A percentile compares a stretch with the other conserved stretches of the same genome.
Conservation (phyloP, 441 rosid species). For the Hura crepitans region DNA sequence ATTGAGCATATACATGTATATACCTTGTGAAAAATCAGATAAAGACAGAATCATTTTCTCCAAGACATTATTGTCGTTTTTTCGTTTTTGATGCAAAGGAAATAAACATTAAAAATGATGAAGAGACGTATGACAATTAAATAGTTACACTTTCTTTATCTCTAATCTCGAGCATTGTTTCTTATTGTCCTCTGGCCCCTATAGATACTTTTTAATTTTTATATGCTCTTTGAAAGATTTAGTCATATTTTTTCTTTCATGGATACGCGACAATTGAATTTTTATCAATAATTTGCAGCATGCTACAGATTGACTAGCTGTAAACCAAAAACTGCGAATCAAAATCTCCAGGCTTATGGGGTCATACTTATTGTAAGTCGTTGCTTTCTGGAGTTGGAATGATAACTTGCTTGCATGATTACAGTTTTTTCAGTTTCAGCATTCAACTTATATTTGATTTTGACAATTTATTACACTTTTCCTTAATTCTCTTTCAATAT, state of each 20-base stretch:
- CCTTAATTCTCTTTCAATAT: not conserved
- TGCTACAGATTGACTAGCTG: slow-evolving; percentile 79
- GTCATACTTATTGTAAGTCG: slow-evolving; percentile 79
- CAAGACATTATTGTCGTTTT: not conserved
- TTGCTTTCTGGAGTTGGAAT: not conserved
- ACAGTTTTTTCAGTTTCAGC: not conserved
- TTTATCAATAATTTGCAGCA: slow-evolving; percentile 45
- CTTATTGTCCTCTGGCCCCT: not conserved
- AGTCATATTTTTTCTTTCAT: slow-evolving; percentile 5
- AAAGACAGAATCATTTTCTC: not conserved
- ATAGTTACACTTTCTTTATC: not conserved
- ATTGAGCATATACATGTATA: not conserved
- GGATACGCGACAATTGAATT: slow-evolving; percentile 12
- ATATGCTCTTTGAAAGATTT: not conserved
- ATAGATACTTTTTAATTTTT: not conserved
- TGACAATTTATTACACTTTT: not conserved
- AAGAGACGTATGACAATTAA: not conserved
- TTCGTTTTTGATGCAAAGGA: not conserved
- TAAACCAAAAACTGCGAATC: slow-evolving; percentile 55
- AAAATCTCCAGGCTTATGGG: slow-evolving; percentile 86
- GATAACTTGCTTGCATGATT: slow-evolving; percentile 4
- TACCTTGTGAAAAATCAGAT: not conserved
- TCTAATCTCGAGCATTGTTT: not conserved
- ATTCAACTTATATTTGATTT: not conserved
- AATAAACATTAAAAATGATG: not conserved